Conservation (phyloP, 306 rosid genomes). For the Pueraria montana region DNA sequence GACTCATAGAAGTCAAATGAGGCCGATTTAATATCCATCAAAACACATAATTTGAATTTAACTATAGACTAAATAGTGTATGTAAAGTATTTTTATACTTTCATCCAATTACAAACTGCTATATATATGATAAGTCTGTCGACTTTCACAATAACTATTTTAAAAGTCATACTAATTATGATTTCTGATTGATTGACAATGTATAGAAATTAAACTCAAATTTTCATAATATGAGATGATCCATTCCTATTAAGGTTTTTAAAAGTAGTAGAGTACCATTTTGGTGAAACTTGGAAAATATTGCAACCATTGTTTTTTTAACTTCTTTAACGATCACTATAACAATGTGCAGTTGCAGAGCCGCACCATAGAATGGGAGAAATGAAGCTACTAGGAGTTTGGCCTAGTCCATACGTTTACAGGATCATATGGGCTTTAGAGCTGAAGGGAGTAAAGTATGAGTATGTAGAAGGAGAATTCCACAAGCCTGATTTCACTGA, state of each 20-base stretch:
- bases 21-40: background rate
- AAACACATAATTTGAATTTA: too few relatives aligned
- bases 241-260: background rate
- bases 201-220: background rate
- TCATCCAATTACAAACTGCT: too few relatives aligned
- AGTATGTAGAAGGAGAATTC: slow-evolving; percentile 18
- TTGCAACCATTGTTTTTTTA: background rate
- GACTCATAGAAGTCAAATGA: too few relatives aligned
- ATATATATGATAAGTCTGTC: background rate
- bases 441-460: slow-evolving; percentile 8
- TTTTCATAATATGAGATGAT: background rate
- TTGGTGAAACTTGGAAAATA: too few relatives aligned
- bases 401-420: slow-evolving; percentile 34
- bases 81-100: too few relatives aligned
- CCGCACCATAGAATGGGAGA: slow-evolving; percentile 13
- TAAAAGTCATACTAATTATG: too few relatives aligned
- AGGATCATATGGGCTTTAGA: slow-evolving; percentile 34
- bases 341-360: background rate
- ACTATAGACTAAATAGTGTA: too few relatives aligned
- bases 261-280: too few relatives aligned
- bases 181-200: background rate
- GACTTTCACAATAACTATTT: background rate
- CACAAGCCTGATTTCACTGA: slow-evolving; percentile 16
- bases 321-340: background rate
- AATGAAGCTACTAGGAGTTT: slow-evolving; percentile 33